Evolutionary conservation across 2,329 filamentous ascomycete species (phyloP).

Genomic region (Coniochaeta sp.): DNA sequence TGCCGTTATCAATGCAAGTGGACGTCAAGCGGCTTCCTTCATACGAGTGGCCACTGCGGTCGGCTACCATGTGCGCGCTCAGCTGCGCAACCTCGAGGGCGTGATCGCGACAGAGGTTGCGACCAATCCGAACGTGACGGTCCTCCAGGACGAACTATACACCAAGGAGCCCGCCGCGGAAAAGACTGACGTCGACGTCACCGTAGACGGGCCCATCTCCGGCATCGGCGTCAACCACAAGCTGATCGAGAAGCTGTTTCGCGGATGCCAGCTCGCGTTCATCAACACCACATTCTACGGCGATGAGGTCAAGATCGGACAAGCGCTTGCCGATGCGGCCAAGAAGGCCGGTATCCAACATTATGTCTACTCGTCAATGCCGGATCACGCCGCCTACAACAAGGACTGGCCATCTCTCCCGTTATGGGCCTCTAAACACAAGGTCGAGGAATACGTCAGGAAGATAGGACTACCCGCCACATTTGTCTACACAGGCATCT

Average conservation of each 20-base stretch:
- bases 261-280: slow-evolving; percentile 80
- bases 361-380: slow-evolving; percentile 96
- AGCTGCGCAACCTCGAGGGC: slow-evolving; percentile 79
- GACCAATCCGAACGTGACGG: slow-evolving; percentile 66
- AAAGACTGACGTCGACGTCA: slow-evolving; percentile 50
- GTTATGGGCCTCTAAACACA: slow-evolving; percentile 87
- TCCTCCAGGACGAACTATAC: slow-evolving; percentile 59
- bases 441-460: slow-evolving; percentile 84
- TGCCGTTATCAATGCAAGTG: slow-evolving; percentile 91
- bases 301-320: slow-evolving; percentile 85
- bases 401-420: slow-evolving; percentile 74
- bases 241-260: slow-evolving; percentile 72
- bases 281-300: slow-evolving; percentile 98
- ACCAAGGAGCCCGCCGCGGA: slow-evolving; percentile 43
- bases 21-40: slow-evolving; percentile 90
- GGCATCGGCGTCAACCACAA: slow-evolving; percentile 62
- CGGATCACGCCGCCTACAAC: slow-evolving; percentile 79
- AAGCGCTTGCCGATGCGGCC: slow-evolving; percentile 80
- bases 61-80: slow-evolving; percentile 87
- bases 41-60: slow-evolving; percentile 91
- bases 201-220: slow-evolving; percentile 55
- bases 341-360: slow-evolving; percentile 79
- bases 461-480: slow-evolving; percentile 77
- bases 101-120: slow-evolving; percentile 83
- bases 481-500: slow-evolving; percentile 94